phyloP scores from a whole-genome alignment of 2,329 filamentous ascomycete genomes.

The Harringtonia lauricola region DNA sequence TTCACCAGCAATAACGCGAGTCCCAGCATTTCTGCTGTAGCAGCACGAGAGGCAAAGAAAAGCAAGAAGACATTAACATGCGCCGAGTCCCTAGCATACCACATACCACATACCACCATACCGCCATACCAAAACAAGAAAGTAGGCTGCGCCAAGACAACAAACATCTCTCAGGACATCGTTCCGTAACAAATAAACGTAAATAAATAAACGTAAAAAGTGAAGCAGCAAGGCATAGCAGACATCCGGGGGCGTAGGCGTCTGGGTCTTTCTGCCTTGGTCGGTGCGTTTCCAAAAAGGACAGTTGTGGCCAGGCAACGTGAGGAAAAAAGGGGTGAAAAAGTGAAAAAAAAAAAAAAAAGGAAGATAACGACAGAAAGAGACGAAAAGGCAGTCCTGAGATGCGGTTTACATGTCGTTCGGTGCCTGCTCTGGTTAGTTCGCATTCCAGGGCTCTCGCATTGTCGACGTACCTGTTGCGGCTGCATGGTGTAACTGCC shows the following conservation, averaged over 20 bases:
- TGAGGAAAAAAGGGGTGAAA: neutral
- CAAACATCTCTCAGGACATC: too few species aligned
- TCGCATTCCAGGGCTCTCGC: neutral
- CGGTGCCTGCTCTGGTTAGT: neutral
- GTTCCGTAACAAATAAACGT: neutral
- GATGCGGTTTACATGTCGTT: neutral
- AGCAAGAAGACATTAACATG: too few species aligned
- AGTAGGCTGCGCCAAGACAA: neutral
- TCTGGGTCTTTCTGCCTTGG: too few species aligned
- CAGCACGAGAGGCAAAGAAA: too few species aligned
- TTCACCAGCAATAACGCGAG: too few species aligned
- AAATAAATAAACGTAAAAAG: neutral
- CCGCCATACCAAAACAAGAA: neutral
- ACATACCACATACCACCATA: too few species aligned
- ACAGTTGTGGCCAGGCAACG: neutral
- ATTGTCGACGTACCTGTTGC: conserved; percentile 57
- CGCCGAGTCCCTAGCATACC: too few species aligned
- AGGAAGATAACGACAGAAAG: conserved; percentile 1
- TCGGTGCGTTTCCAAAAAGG: too few species aligned
- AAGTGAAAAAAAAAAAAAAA: neutral
- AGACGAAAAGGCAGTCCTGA: neutral
- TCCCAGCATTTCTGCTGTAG: too few species aligned
- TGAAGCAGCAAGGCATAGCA: neutral
- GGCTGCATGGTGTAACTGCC: conserved; percentile 69
- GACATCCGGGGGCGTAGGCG: too few species aligned